phyloP scores from a whole-genome alignment of 306 rosid genomes.

The Cicer pinnatifidum region DNA sequence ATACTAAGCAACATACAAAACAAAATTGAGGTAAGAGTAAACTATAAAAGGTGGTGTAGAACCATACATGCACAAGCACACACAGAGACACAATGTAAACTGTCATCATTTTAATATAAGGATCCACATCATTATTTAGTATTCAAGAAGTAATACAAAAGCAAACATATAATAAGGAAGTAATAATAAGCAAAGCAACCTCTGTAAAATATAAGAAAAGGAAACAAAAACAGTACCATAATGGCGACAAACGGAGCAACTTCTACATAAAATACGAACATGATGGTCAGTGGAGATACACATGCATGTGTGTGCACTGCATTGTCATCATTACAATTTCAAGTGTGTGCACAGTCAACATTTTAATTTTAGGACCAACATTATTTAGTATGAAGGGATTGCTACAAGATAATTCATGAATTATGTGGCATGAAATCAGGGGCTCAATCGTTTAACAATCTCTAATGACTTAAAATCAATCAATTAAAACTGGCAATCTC shows the following conservation, averaged over 20 bases:
- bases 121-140: conserved; percentile 11
- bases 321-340: not conserved
- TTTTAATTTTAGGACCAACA: conserved; percentile 18
- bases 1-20: conserved; percentile 23
- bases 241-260: not conserved
- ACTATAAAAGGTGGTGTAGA: conserved; percentile 20
- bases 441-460: not conserved
- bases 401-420: not conserved
- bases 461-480: not conserved
- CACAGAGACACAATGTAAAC: not conserved
- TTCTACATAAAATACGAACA: conserved; percentile 3
- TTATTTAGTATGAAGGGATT: conserved; percentile 12
- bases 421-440: not conserved
- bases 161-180: conserved; percentile 6
- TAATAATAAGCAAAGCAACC: conserved; percentile 33
- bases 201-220: not conserved
- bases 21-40: conserved; percentile 1
- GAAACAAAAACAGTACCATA: conserved; percentile 12
- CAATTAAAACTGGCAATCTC: not conserved
- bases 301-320: not conserved
- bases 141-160: conserved; percentile 16
- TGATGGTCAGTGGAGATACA: conserved; percentile 18
- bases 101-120: conserved; percentile 3
- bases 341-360: not conserved
- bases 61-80: not conserved